Conservation (phyloP, 257 asterid species). For the Solanum bulbocastanum region DNA sequence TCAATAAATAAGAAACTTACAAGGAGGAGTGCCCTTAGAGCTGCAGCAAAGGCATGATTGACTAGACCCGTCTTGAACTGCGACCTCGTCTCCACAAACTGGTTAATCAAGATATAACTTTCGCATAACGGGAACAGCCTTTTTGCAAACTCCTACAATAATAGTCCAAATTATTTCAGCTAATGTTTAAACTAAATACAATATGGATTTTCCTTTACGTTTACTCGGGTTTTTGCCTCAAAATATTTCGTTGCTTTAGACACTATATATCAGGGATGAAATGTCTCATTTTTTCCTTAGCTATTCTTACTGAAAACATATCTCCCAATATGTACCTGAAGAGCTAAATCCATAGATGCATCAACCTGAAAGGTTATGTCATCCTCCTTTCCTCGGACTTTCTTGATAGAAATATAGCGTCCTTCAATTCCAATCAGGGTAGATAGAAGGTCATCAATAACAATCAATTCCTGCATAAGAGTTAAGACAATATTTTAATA, state of each 20-base stretch:
- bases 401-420: conserved; percentile 60
- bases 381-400: conserved; percentile 52
- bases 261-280: not conserved
- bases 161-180: not conserved
- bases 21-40: conserved; percentile 77
- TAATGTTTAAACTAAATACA: not conserved
- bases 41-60: conserved; percentile 96
- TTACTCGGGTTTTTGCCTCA: not conserved
- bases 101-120: conserved; percentile 63
- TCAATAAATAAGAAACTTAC: conserved; percentile 38
- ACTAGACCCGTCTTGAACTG: conserved; percentile 88
- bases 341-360: conserved; percentile 90
- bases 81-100: conserved; percentile 88
- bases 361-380: conserved; percentile 54
- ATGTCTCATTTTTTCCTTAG: not conserved
- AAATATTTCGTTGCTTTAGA: not conserved
- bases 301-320: not conserved
- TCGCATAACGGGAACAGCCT: conserved; percentile 79
- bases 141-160: conserved; percentile 81
- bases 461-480: conserved; percentile 71
- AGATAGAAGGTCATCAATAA: conserved; percentile 76
- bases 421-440: conserved; percentile 91
- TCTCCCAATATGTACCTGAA: conserved; percentile 42
- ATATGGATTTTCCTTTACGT: not conserved
- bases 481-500: not conserved